phyloP scores from a whole-genome alignment of 164 flowering plant species.

The Dillenia turbinata region DNA sequence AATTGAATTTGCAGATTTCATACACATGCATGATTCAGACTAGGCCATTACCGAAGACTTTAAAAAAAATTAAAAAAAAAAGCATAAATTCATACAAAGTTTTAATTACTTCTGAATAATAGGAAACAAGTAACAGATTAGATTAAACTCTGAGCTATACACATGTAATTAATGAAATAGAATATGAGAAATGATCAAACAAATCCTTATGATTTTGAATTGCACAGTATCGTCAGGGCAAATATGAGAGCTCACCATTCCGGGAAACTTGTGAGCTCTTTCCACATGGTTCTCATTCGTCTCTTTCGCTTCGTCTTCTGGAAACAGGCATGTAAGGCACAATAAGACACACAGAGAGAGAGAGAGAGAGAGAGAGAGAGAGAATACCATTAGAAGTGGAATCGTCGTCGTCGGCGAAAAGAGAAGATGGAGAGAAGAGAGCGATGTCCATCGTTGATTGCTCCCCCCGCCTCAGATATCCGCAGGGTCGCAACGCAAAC shows the following conservation, averaged over 20 bases:
- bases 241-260: conserved; percentile 39
- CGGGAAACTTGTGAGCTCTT: conserved; percentile 79
- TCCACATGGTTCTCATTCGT: conserved; percentile 47
- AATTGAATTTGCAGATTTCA: background rate
- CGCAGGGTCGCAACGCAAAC: too few species aligned
- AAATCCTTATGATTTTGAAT: background rate
- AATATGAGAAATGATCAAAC: background rate
- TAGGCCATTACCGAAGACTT: background rate
- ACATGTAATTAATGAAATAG: background rate
- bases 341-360: conserved; percentile 2
- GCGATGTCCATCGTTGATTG: conserved; percentile 69
- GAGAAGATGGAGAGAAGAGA: conserved; percentile 86
- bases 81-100: background rate
- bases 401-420: conserved; percentile 50
- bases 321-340: conserved; percentile 1
- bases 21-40: background rate
- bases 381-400: conserved; percentile 18
- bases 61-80: background rate
- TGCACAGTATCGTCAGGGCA: too few species aligned
- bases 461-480: background rate
- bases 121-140: background rate
- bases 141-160: background rate
- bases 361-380: conserved; percentile 6
- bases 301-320: conserved; percentile 46
- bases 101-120: background rate